Evolutionary conservation across 2,329 filamentous ascomycete genomes (phyloP).

Genomic region (Fusarium nygamai): DNA sequence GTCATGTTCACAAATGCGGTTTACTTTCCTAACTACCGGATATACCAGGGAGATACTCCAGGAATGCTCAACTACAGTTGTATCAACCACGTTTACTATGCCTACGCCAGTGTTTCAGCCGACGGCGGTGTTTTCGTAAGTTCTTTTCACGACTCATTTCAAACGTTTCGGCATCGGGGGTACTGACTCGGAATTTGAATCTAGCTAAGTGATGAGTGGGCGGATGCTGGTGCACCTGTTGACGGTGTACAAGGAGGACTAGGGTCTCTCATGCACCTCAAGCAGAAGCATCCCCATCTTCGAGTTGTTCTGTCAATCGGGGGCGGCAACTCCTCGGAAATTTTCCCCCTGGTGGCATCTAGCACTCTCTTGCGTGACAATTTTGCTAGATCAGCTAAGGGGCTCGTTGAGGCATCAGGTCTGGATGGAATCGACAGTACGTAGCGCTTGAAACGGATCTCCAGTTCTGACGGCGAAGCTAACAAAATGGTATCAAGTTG

Average conservation of each 20-base stretch:
- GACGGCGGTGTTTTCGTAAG: conserved; percentile 81
- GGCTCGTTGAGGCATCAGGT: conserved; percentile 75
- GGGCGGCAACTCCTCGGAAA: conserved; percentile 70
- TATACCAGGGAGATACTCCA: conserved; percentile 78
- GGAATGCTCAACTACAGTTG: conserved; percentile 78
- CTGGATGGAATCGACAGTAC: conserved; percentile 74
- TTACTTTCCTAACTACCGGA: conserved; percentile 83
- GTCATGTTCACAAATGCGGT: conserved; percentile 77
- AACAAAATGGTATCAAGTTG: conserved; percentile 62
- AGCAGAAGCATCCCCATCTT: conserved; percentile 74
- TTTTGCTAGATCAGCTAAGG: conserved; percentile 74
- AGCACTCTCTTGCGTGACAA: conserved; percentile 69
- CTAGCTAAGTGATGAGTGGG: conserved; percentile 82
- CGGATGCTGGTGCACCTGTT: conserved; percentile 76
- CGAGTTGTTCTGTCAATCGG: conserved; percentile 83
- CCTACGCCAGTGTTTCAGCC: conserved; percentile 77
- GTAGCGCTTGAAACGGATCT: conserved; percentile 27
- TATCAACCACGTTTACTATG: conserved; percentile 85
- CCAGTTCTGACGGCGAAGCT: conserved; percentile 1
- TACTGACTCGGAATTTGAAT: conserved; percentile 42
- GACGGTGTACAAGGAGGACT: conserved; percentile 77
- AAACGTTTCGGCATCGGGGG: conserved; percentile 6
- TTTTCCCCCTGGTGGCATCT: conserved; percentile 74
- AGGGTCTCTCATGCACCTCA: conserved; percentile 77
- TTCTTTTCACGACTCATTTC: conserved; percentile 34